Base-by-base conservation (phyloP, 768 basidiomycete species). In the Phallus indusiatus region DNA sequence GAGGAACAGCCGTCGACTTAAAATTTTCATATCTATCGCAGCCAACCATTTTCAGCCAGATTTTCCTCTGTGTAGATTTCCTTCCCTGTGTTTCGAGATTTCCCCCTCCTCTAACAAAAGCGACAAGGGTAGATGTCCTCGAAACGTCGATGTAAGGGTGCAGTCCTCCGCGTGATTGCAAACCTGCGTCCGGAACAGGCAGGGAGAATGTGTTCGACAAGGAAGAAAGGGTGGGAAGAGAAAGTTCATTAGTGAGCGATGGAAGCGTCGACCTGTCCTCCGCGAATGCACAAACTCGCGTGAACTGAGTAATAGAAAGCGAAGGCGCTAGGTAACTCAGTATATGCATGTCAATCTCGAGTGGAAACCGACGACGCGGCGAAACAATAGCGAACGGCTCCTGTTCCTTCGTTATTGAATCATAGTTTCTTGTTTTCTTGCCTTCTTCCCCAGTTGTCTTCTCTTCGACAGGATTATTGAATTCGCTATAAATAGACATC, bases 301-400 rank as follows among this genome's bases (percentile, higher is more conserved):
- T 71, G 20, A 78, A 77, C 64, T 87, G 85, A 1, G 71, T 68
- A 18, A 75, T 66, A 17, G 84, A 84, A 53, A 87, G 76, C 0
- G 68, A 72, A 16, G 83, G 84, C 4, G 82, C 79, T 20, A 84
- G 68, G 64, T 79, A 78, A 12, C 81, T 78, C 35, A 86, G 74
- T 37, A 83, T 78, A 66, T 82, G 66, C 11, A 81, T 75, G 57
- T 80, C 78, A 7, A 87, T 70, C 67, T 87, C 85, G 9, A 67
- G 68, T 2, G 86, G 86, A 12, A 87, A 69, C n/a, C 61, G 57
- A 7, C 47, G 5, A 18, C 50, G 48, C 36, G 24, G 66, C 62
- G 64, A 81, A 77, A 7, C 72, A 67, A 61, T 73, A 74, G 28
- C 65, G 22, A 5, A 66, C 60, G 8, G 11, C 33, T 9, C 55